These are phyloP conservation scores for Syzygium syzygioides DNA, from an alignment of 441 rosid species.

Conservation along the genomic window DNA sequence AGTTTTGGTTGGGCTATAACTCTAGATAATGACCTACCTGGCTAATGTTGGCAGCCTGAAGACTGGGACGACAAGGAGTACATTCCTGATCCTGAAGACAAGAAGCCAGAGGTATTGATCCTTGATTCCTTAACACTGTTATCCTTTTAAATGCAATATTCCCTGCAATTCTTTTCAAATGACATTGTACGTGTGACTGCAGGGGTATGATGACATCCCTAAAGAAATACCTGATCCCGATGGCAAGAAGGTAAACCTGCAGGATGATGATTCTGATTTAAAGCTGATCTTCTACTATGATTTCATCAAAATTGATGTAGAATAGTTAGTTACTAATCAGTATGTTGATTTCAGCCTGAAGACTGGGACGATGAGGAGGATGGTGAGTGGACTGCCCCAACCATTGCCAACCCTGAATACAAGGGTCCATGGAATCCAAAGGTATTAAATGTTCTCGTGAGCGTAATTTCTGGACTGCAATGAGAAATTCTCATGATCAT, in stretches of 20 bases:
- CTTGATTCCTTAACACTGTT: neutral
- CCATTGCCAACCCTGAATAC: constrained; percentile 89
- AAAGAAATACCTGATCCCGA: constrained; percentile 84
- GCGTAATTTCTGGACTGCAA: neutral
- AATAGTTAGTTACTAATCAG: neutral
- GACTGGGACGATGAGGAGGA: constrained; percentile 98
- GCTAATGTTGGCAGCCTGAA: constrained; percentile 59
- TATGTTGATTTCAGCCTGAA: constrained; percentile 49
- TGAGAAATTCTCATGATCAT: neutral
- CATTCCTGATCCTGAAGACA: constrained; percentile 90
- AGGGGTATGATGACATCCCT: constrained; percentile 93
- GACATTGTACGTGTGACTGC: neutral
- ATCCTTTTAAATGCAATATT: neutral
- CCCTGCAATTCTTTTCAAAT: neutral
- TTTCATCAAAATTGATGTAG: neutral
- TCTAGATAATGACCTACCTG: neutral
- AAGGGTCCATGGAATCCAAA: constrained; percentile 89
- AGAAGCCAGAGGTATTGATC: constrained; percentile 65
- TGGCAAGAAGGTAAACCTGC: constrained; percentile 62
- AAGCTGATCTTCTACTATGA: neutral
- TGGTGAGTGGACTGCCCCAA: constrained; percentile 92
- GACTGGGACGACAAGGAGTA: constrained; percentile 97
- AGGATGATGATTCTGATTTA: neutral
- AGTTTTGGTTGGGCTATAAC: neutral
- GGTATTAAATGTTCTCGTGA: constrained; percentile 34